phyloP scores from a whole-genome alignment of 176 grass and related monocot species.

The Rhynchospora pubera region DNA sequence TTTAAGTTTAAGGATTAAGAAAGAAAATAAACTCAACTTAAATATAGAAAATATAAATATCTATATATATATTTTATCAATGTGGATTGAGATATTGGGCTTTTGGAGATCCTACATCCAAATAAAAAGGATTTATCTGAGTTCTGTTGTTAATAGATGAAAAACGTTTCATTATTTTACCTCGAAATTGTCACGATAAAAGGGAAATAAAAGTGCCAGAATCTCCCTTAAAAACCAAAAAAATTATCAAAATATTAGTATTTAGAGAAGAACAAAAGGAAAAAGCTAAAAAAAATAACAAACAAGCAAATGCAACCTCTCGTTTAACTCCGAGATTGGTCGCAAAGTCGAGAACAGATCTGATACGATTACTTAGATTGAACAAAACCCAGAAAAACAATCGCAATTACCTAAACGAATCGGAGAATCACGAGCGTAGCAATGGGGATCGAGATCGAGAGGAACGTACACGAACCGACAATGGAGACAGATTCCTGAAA shows the following conservation, averaged over 20 bases:
- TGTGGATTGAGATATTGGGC: not conserved
- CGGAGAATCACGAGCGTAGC: not conserved
- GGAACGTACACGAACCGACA: not conserved
- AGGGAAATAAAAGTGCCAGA: not conserved
- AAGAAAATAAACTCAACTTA: not conserved
- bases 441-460: conserved; percentile 16
- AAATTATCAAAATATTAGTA: not conserved
- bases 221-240: not conserved
- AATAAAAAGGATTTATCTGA: not conserved
- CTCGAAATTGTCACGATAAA: not conserved
- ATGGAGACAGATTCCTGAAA: not conserved
- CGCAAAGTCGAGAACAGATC: conserved; percentile 16
- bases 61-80: not conserved
- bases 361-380: not conserved
- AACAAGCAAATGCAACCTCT: not conserved
- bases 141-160: not conserved
- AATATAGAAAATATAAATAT: not conserved
- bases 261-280: not conserved
- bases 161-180: not conserved
- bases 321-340: not conserved
- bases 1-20: not conserved
- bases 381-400: not conserved
- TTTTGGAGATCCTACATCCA: not conserved
- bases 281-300: not conserved
- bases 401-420: not conserved